Percentiles rank a stretch among this genome's conserved stretches.
These are phyloP conservation scores for Citrus reticulata DNA, from an alignment of 345 rosid genomes.

Conservation along the genomic window DNA sequence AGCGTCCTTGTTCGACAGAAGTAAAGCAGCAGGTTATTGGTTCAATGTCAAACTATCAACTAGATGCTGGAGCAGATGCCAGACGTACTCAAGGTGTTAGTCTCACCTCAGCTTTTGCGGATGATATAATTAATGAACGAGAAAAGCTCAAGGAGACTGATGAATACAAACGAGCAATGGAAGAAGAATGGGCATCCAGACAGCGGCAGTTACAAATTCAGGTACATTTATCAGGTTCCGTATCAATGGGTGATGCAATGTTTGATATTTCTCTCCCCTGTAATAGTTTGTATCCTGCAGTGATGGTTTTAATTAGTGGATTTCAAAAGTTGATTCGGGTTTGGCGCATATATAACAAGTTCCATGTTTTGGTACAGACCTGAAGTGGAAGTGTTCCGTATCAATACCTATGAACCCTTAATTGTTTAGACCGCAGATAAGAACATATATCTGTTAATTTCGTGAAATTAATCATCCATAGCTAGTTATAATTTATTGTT, in stretches of 20 bases:
- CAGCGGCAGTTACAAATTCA: conserved; percentile 63
- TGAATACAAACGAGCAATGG: conserved; percentile 71
- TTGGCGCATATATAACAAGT: background rate
- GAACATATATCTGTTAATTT: background rate
- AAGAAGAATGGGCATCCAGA: conserved; percentile 88
- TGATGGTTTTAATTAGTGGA: background rate
- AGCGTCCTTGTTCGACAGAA: conserved; percentile 9
- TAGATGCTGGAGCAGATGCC: background rate
- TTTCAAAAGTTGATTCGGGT: background rate
- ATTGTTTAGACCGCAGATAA: background rate
- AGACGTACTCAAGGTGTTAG: conserved; percentile 21
- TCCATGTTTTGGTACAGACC: background rate
- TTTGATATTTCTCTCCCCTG: background rate
- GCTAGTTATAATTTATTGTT: background rate
- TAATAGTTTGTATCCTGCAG: background rate
- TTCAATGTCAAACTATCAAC: conserved; percentile 21
- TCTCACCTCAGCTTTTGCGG: conserved; percentile 13
- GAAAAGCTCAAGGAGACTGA: conserved; percentile 83
- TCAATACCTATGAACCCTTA: background rate
- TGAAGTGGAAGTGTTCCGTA: background rate
- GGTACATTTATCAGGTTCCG: conserved; percentile 33
- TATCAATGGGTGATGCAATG: background rate
- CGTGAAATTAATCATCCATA: background rate
- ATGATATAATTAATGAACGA: conserved; percentile 53
- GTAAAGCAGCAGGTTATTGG: conserved; percentile 15